Evolutionary conservation across 345 rosid species (phyloP), one percentile per base, ranked within the genome.

Genomic region (Ceriops decandra): DNA sequence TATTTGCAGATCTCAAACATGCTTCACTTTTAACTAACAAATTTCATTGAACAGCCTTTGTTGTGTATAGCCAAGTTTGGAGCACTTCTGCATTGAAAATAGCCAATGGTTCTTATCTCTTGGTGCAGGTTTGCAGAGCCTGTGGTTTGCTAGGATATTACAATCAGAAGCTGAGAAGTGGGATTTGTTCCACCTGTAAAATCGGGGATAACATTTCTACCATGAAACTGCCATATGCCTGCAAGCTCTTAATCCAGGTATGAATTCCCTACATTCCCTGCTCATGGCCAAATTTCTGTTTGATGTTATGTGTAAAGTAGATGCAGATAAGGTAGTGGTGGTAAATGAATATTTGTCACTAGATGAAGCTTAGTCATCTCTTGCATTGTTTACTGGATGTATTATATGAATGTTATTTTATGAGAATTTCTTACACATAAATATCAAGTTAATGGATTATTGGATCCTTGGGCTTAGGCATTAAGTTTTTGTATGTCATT

Each of bases 241-340:
- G 97, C 97, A 93, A 91, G 85, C 98, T 93, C 72, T 79, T 93
- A 60, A 69, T 89, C 61, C 98, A 91, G 97, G 95, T 93, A 74
- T 62, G 49, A 24, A 54, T 22, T 31, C 5, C 26, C 15, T 56
- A 24, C 11, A 4, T 64, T 58, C 19, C 46, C 16, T 32, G 20
- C 51, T 54, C 15, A 19, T 54, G 58, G 21, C 58, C 22, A 1
- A 8, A 8, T 5, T 36, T 7, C 36, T 3, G 30, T n/a, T 58
- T 5, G 15, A 42, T 42, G 47, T 42, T 42, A 13, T 42, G 16
- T 42, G 49, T 42, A 17, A 42, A 13, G 17, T 42, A 11, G 49
- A 42, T 42, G 49, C 49, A 42, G 49, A 42, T 42, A 2, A 42
- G 49, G 17, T 42, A 42, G 19, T 42, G 19, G 49, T 3, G 16